These are phyloP conservation scores for Ailanthus altissimus DNA, from an alignment of 345 rosid genomes.

Conservation along the genomic window DNA sequence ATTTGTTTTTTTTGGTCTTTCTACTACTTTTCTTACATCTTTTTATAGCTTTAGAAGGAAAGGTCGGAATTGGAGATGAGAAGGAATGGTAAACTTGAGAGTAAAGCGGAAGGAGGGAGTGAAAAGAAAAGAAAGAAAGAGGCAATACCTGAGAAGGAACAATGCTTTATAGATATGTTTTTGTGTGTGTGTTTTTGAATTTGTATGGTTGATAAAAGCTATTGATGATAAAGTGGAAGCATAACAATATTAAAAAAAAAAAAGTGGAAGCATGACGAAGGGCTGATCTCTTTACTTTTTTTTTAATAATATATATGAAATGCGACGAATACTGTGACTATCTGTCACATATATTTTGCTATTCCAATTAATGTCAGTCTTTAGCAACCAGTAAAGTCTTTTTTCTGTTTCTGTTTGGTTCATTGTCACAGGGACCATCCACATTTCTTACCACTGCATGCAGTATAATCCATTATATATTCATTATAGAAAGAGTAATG, in stretches of 20 bases:
- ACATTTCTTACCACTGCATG: background rate
- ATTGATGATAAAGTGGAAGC: slow-evolving; percentile 22
- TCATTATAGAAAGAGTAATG: too few species aligned
- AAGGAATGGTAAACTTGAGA: slow-evolving; percentile 12
- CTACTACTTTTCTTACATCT: background rate
- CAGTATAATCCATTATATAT: background rate
- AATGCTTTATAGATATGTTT: slow-evolving; percentile 21
- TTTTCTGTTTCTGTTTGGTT: background rate
- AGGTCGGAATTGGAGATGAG: background rate
- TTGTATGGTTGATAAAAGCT: slow-evolving; percentile 17
- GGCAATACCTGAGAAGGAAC: slow-evolving; percentile 21
- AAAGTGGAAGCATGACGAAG: slow-evolving; percentile 25
- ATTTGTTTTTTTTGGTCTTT: background rate
- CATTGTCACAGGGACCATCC: slow-evolving; percentile 15
- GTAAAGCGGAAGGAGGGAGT: background rate
- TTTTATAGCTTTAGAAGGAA: background rate
- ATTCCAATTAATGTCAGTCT: background rate
- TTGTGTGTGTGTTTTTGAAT: slow-evolving; percentile 6
- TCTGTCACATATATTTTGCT: slow-evolving; percentile 6
- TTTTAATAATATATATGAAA: background rate
- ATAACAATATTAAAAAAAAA: too few species aligned
- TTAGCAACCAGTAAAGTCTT: background rate
- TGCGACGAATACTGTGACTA: slow-evolving; percentile 13
- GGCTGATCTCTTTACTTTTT: slow-evolving; percentile 15
- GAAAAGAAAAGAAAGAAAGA: background rate